Conservation (phyloP, 768 basidiomycete species). For the Nevesoporus exiguus region DNA sequence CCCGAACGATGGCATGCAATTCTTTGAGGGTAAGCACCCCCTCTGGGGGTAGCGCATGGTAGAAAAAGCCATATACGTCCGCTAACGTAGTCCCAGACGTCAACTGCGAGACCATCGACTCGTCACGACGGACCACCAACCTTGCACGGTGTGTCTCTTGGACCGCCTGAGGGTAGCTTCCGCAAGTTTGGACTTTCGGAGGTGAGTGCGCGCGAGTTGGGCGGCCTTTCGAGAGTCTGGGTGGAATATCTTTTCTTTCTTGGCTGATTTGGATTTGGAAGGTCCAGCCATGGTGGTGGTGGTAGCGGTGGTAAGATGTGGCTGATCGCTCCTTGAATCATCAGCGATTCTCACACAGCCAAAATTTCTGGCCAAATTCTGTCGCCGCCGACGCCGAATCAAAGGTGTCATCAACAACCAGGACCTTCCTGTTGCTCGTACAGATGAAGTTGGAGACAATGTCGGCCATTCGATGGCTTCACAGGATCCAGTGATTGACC, state of each 20-base stretch:
- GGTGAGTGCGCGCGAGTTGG: constrained; percentile 62
- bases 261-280: constrained; percentile 30
- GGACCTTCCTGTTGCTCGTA: too few species aligned
- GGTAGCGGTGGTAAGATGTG: background rate
- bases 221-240: constrained; percentile 81
- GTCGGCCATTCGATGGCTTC: too few species aligned
- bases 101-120: background rate
- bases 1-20: constrained; percentile 59
- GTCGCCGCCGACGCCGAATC: too few species aligned
- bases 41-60: constrained; percentile 61
- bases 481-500: too few species aligned
- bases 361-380: too few species aligned
- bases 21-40: constrained; percentile 57
- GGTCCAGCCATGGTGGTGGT: constrained; percentile 1
- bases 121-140: constrained; percentile 28
- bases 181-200: constrained; percentile 67
- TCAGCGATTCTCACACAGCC: too few species aligned
- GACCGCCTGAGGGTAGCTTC: constrained; percentile 52
- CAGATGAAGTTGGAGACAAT: too few species aligned
- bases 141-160: constrained; percentile 53
- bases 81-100: constrained; percentile 37
- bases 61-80: constrained; percentile 75
- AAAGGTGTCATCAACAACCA: too few species aligned
- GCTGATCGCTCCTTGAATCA: too few species aligned
- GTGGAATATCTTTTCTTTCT: constrained; percentile 80